A percentile compares a stretch with the other conserved stretches of the same genome.
These are phyloP conservation scores for Ogataea populi-albae DNA, from an alignment of 805 yeast genomes.

Conservation along the genomic window DNA sequence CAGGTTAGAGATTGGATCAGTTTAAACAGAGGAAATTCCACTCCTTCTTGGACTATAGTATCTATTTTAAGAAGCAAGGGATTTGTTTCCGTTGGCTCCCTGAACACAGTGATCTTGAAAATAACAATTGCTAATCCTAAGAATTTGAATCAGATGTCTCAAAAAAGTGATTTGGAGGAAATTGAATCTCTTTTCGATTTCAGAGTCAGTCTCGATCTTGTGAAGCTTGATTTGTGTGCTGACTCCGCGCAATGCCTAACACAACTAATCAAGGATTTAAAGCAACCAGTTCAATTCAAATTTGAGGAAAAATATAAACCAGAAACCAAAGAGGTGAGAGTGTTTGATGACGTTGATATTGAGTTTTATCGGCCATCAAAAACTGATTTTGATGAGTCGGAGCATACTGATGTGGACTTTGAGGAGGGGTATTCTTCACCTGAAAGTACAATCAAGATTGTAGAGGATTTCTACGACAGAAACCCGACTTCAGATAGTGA, in stretches of 20 bases:
- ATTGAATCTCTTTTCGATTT: conserved; percentile 38
- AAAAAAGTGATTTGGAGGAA: neutral
- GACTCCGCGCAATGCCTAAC: conserved; percentile 76
- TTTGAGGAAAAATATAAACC: conserved; percentile 59
- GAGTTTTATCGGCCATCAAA: conserved; percentile 24
- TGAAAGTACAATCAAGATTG: conserved; percentile 19
- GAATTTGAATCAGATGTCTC: conserved; percentile 9
- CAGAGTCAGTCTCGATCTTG: conserved; percentile 46
- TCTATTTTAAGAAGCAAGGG: conserved; percentile 46
- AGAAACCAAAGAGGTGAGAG: conserved; percentile 34
- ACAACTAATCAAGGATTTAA: conserved; percentile 68
- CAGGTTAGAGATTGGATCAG: conserved; percentile 23
- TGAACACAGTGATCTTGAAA: conserved; percentile 39
- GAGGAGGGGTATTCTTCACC: neutral
- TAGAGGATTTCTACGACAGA: conserved; percentile 30
- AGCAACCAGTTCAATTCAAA: conserved; percentile 59
- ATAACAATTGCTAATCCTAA: conserved; percentile 11
- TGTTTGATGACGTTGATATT: conserved; percentile 41
- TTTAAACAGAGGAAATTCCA: conserved; percentile 11
- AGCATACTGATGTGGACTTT: neutral
- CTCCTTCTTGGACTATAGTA: conserved; percentile 39
- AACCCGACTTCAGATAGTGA: conserved; percentile 15
- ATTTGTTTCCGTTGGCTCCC: conserved; percentile 48
- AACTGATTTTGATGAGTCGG: neutral
- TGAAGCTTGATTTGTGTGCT: conserved; percentile 64